Evolutionary conservation across 495 filamentous ascomycete genomes (phyloP).

Genomic region (Hyaloscypha variabilis): DNA sequence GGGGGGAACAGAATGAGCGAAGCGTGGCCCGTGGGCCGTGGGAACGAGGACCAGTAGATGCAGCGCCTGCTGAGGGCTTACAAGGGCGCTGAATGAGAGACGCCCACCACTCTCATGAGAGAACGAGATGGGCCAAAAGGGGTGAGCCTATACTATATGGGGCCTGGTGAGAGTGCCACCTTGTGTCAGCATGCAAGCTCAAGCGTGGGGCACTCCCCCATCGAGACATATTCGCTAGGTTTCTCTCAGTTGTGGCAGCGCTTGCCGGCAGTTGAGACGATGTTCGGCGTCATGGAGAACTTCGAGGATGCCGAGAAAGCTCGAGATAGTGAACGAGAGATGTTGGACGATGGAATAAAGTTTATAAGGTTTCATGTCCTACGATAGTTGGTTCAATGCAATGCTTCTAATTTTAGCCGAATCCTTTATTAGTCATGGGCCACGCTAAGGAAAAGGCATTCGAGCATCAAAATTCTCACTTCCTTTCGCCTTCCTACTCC

Average conservation of each 20-base stretch:
- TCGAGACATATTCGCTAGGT: neutral
- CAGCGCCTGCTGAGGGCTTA: neutral
- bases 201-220: neutral
- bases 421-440: constrained; percentile 4
- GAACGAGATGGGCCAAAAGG: neutral
- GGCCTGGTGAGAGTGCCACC: neutral
- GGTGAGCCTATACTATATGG: neutral
- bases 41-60: neutral
- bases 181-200: neutral
- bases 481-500: no score
- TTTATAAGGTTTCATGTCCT: neutral
- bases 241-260: neutral
- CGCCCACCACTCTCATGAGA: neutral
- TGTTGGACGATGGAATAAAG: neutral
- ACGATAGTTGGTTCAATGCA: neutral
- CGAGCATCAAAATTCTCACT: no score
- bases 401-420: constrained; percentile 2
- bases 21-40: neutral
- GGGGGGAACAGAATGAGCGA: neutral
- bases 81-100: neutral
- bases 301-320: neutral
- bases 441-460: no score
- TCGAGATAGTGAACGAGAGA: neutral
- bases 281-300: neutral
- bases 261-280: neutral